Percentiles rank a stretch among this genome's conserved stretches.
Conservation (phyloP, 2,329 filamentous ascomycete genomes). For the Nemania abortiva region DNA sequence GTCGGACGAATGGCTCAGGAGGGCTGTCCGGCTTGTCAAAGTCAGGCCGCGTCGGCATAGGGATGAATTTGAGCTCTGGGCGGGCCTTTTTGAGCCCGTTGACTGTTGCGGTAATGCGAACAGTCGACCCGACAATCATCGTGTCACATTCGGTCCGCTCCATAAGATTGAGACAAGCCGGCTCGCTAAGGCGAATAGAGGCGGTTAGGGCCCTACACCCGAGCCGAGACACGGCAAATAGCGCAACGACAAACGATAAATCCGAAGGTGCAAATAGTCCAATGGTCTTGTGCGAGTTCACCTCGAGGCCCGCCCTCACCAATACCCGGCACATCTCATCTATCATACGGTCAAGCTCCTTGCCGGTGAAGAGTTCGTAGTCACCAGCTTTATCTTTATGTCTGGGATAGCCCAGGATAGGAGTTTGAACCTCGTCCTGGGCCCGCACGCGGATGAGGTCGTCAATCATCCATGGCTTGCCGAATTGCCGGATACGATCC, state of each 20-base stretch:
- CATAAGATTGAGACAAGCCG: conserved; percentile 56
- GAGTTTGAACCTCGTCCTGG: conserved; percentile 54
- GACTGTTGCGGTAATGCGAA: conserved; percentile 51
- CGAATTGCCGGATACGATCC: conserved; percentile 51
- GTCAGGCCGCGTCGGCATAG: conserved; percentile 42
- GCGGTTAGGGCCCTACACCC: conserved; percentile 59
- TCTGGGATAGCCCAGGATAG: conserved; percentile 57
- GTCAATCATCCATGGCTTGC: conserved; percentile 56
- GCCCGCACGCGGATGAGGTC: conserved; percentile 57
- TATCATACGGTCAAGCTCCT: conserved; percentile 56
- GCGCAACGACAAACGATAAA: conserved; percentile 56
- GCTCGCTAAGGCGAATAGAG: conserved; percentile 57
- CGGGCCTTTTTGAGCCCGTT: conserved; percentile 44
- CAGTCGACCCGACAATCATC: conserved; percentile 54
- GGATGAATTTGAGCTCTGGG: conserved; percentile 41
- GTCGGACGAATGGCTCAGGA: conserved; percentile 42
- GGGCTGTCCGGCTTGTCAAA: conserved; percentile 42
- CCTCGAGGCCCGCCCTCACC: conserved; percentile 50
- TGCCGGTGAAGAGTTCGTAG: conserved; percentile 58
- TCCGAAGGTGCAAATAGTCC: conserved; percentile 57
- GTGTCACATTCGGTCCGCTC: conserved; percentile 52
- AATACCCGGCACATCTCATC: conserved; percentile 53
- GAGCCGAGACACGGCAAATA: conserved; percentile 59
- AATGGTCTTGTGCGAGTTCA: conserved; percentile 51
- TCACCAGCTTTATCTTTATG: conserved; percentile 49